Percentiles rank a stretch among this genome's conserved stretches.
Conservation (phyloP, 78 protist species). For the Capsaspora owczarzaki region DNA sequence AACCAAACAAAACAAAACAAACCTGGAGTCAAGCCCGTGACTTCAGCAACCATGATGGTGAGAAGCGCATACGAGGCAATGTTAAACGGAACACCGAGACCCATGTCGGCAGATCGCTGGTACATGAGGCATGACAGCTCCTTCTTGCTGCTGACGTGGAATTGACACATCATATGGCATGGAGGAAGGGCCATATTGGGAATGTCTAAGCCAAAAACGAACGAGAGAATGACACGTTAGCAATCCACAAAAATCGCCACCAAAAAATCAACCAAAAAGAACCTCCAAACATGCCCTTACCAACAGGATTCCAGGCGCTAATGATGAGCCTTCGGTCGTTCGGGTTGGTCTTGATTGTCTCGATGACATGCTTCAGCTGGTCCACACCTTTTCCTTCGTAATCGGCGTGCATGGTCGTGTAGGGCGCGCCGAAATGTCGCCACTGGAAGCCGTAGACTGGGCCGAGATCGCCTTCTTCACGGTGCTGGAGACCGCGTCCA, state of each 20-base stretch:
- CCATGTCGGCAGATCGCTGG: conserved; percentile 53
- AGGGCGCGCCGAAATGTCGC: conserved; percentile 91
- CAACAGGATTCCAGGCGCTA: conserved; percentile 84
- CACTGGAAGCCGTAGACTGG: conserved; percentile 91
- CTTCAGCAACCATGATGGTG: conserved; percentile 59
- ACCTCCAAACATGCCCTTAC: not conserved
- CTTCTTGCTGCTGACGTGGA: conserved; percentile 46
- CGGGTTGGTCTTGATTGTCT: conserved; percentile 56
- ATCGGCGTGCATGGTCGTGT: conserved; percentile 61
- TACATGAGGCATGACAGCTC: conserved; percentile 70
- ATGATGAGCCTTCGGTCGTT: conserved; percentile 68
- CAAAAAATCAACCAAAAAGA: not conserved
- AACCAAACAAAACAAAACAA: too few relatives aligned
- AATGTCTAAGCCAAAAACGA: conserved; percentile 21
- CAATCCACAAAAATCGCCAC: not conserved
- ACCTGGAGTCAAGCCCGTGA: conserved; percentile 47
- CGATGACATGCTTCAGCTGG: conserved; percentile 38
- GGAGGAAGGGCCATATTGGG: conserved; percentile 87
- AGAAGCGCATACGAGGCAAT: conserved; percentile 83
- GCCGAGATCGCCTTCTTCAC: conserved; percentile 71
- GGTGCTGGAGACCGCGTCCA: not conserved
- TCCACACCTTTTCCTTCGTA: conserved; percentile 75
- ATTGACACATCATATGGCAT: conserved; percentile 79
- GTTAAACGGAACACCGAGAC: conserved; percentile 92
- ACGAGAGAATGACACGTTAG: not conserved